Base-by-base conservation (phyloP, 768 basidiomycete genomes). In the Sistotremastrum suecicum region DNA sequence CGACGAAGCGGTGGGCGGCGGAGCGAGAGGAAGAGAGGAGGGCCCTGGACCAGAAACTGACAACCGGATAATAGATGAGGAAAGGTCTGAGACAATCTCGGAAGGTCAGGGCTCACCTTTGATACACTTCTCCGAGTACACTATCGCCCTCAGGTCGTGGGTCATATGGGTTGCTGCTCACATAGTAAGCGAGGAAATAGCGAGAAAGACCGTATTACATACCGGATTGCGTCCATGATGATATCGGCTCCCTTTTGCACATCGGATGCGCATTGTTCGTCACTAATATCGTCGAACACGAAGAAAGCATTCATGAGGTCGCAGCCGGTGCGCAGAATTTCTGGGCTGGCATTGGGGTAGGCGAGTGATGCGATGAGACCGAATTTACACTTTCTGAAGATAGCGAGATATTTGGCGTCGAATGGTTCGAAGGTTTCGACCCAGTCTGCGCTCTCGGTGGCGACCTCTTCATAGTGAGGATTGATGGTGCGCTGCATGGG, bases 261-360 rank as follows among this genome's bases (percentile, higher is more conserved):
- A 41, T 73, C 78, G 45, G 61, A 60, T 30, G 71, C 73, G 54
- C 63, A 69, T 56, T 80, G 79, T 47, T 79, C 77, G 51, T 80
- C 78, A 57, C 75, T 79, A 44, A 78, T 67, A 59, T 81, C 79
- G 58, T 82, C 80, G 42, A 80, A 66, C 48, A 76, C 73, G 61
- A 78, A 81, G 31, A 82, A 68, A 8, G 76, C 61, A 53, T 80
- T 78, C 52, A 76, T 69, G 49, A 77, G 76, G 59, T 81, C 78
- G 54, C 77, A 79, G 37, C 66, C 69, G 1, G 71, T 78, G 45
- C 78, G 67, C 49, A 79, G 71, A 54, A 71, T 64, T 47, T 77
- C 75, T 46, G 67, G 67, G 35, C 67, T 71, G 39, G 74, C 71
- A 56, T 74, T 78, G 11, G 71, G 68, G 57, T 75, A 81, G n/a